Evolutionary conservation across 208 protist species (phyloP), one percentile per base, ranked within the genome.

Genomic region (Leishmania braziliensis): DNA sequence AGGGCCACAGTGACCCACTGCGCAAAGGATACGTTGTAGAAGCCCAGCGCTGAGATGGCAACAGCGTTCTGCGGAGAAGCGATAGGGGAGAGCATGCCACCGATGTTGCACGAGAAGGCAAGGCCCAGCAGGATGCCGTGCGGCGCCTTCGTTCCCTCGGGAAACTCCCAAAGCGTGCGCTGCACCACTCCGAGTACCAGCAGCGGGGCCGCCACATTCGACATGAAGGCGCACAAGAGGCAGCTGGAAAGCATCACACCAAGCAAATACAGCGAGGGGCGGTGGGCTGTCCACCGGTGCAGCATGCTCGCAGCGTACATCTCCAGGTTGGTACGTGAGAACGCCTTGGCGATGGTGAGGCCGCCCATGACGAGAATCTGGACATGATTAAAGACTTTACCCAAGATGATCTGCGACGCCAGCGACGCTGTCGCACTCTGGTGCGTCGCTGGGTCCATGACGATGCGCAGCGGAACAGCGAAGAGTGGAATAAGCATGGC

Each of bases 71-170:
- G 97, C 70, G 97, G 97, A 12, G 95, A 98, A 10, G 97, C 96
- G 73, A 98, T 98, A 36, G 97, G 97, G 1, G 95, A 98, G 36
- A 98, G 90, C 97, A 99, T 99, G 33, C 97, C 97, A n/a, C 96
- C 97, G 53, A 99, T 84, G 84, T 99, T 98, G 86, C 97, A 98
- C 23, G 96, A 89, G 80, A 98, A 97, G 65, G 97, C 97, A 20
- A 99, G 85, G n/a, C 93, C 95, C 60, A 99, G 91, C 26, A 98
- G 88, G 65, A 98, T 92, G 36, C 91, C 93, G 62, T 98, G 92
- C 18, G 92, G 90, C 20, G 93, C 97, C 58, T 87, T 89, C 46
- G 90, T 96, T 46, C 88, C 90, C 75, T 93, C 86, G 0, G 93
- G 96, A 65, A 99, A 93, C 83, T 97, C 92, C 90, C 94, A 96